A percentile compares a stretch with the other conserved stretches of the same genome.
Conservation (phyloP, 495 filamentous ascomycete species). For the Xylaria longipes region DNA sequence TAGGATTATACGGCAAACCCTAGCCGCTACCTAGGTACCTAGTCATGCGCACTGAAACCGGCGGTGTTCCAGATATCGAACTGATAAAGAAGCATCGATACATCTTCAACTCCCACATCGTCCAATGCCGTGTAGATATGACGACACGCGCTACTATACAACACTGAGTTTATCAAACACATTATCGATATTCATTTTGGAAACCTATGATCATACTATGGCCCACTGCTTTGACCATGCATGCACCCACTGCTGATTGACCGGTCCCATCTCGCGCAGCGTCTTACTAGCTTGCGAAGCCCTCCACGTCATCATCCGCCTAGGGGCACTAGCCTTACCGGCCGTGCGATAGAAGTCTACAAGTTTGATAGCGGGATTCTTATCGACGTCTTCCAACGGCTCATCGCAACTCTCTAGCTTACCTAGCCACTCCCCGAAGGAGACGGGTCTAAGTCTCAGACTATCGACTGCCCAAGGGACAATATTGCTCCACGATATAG, state of each 20-base stretch:
- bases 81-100: too few species aligned
- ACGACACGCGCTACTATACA: background rate
- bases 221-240: conserved; percentile 34
- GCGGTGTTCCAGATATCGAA: too few species aligned
- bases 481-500: conserved; percentile 28
- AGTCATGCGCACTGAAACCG: too few species aligned
- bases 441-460: conserved; percentile 11
- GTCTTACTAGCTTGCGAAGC: conserved; percentile 8
- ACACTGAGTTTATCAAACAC: background rate
- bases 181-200: too few species aligned
- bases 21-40: too few species aligned
- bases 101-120: background rate
- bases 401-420: conserved; percentile 23
- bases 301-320: conserved; percentile 12
- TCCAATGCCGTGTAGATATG: background rate
- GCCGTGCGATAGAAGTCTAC: conserved; percentile 27
- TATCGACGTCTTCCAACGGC: conserved; percentile 1
- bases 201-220: background rate
- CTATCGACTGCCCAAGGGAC: background rate
- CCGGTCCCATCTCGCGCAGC: conserved; percentile 26
- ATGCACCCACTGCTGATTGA: conserved; percentile 36
- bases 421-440: conserved; percentile 29
- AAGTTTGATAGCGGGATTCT: conserved; percentile 28
- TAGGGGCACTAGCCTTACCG: background rate
- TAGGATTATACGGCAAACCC: too few species aligned